These are phyloP conservation scores for Noccaea bulbosa DNA, from an alignment of 345 rosid genomes.

Conservation along the genomic window DNA sequence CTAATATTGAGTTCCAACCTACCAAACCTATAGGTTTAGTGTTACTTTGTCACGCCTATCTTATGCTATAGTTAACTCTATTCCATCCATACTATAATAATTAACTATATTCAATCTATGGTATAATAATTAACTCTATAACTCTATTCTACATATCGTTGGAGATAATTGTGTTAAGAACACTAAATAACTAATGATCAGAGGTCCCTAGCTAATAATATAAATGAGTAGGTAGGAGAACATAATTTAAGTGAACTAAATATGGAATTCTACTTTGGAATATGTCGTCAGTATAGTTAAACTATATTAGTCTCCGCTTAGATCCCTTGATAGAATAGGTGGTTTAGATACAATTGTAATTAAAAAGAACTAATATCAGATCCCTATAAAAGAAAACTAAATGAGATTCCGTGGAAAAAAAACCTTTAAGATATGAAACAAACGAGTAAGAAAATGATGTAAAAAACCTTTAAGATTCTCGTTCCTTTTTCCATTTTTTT, in stretches of 20 bases:
- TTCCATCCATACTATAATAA: conserved; percentile 11
- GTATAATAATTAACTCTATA: conserved; percentile 12
- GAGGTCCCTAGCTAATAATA: neutral
- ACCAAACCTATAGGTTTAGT: conserved; percentile 29
- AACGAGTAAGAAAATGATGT: neutral
- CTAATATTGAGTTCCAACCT: conserved; percentile 26
- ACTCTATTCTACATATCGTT: neutral
- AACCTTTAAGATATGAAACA: neutral
- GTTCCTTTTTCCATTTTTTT: no score
- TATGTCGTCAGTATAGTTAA: neutral
- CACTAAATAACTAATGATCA: neutral
- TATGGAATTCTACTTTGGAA: neutral
- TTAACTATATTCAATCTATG: neutral
- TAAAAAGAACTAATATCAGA: neutral
- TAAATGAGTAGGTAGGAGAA: neutral
- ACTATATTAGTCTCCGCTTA: neutral
- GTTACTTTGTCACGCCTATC: conserved; percentile 21
- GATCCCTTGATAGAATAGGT: neutral
- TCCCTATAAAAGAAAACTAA: neutral
- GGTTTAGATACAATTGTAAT: neutral
- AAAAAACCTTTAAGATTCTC: no score
- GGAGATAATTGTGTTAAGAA: neutral
- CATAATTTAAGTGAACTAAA: neutral
- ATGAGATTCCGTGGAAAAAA: neutral
- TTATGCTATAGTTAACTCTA: neutral